Percentiles rank a stretch among this genome's conserved stretches.
Evolutionary conservation across 768 basidiomycete genomes (phyloP).

Genomic region (Hysterangium stoloniferum): DNA sequence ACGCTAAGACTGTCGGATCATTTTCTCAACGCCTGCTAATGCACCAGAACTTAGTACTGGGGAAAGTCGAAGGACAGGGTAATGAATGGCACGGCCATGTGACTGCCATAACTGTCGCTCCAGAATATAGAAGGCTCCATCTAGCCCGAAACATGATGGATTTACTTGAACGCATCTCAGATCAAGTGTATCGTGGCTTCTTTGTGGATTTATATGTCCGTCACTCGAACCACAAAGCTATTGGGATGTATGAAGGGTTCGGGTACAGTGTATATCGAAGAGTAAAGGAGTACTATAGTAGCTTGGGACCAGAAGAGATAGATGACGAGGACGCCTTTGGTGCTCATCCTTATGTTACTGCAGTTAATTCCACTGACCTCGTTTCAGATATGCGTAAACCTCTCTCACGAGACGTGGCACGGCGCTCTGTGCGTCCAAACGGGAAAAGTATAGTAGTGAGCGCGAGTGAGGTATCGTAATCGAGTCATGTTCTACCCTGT

Average conservation of each 20-base stretch:
- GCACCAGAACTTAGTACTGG: conserved; percentile 55
- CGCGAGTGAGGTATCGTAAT: conserved; percentile 30
- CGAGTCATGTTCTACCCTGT: background rate
- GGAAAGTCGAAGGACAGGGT: conserved; percentile 78
- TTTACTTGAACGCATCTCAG: conserved; percentile 79
- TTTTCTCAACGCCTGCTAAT: background rate
- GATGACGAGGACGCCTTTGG: conserved; percentile 91
- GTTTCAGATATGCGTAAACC: conserved; percentile 38
- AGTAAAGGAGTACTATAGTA: conserved; percentile 86
- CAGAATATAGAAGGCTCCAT: conserved; percentile 82
- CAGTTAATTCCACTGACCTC: background rate
- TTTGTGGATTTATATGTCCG: conserved; percentile 97
- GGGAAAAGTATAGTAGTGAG: conserved; percentile 30
- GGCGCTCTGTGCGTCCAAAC: conserved; percentile 28
- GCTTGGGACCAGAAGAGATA: conserved; percentile 66
- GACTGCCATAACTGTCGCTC: conserved; percentile 91
- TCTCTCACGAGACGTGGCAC: conserved; percentile 28
- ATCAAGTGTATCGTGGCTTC: conserved; percentile 71
- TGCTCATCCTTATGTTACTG: conserved; percentile 32
- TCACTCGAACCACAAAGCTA: conserved; percentile 76
- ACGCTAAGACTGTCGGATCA: conserved; percentile 7
- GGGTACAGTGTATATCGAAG: conserved; percentile 90
- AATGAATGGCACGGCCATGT: conserved; percentile 90
- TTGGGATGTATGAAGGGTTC: conserved; percentile 85
- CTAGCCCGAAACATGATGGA: conserved; percentile 84